These are phyloP conservation scores for Diaporthe humulicola DNA, from an alignment of 2,329 filamentous ascomycete species.

Conservation along the genomic window DNA sequence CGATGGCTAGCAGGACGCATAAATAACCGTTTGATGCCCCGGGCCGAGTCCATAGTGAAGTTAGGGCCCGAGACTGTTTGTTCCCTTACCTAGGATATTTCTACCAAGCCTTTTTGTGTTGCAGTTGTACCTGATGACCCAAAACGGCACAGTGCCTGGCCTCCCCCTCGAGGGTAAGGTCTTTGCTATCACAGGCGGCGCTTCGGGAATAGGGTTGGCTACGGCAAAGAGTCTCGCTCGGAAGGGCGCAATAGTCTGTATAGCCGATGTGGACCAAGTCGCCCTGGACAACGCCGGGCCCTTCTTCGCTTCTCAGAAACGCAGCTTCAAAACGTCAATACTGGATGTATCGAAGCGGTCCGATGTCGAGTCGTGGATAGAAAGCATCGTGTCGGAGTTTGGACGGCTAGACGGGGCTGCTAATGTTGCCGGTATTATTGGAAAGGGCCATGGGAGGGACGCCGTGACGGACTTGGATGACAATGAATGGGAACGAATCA, in stretches of 20 bases:
- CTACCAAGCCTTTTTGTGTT: background rate
- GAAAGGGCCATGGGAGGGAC: slow-evolving; percentile 56
- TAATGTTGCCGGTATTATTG: slow-evolving; percentile 66
- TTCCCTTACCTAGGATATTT: background rate
- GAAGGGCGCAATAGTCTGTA: slow-evolving; percentile 54
- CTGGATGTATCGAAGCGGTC: slow-evolving; percentile 62
- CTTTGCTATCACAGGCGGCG: slow-evolving; percentile 41
- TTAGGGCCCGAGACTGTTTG: background rate
- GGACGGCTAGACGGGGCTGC: slow-evolving; percentile 68
- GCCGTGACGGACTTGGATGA: slow-evolving; percentile 59
- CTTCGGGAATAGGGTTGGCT: slow-evolving; percentile 56
- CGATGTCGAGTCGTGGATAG: slow-evolving; percentile 66
- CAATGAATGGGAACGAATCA: slow-evolving; percentile 62
- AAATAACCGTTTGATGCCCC: background rate
- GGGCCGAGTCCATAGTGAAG: too few species aligned
- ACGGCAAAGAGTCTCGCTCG: slow-evolving; percentile 53
- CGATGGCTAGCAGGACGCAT: background rate
- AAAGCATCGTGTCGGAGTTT: slow-evolving; percentile 59
- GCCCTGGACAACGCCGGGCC: slow-evolving; percentile 48
- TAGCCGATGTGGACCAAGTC: slow-evolving; percentile 53
- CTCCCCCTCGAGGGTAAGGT: slow-evolving; percentile 38
- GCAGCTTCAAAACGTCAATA: slow-evolving; percentile 47
- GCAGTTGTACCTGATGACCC: background rate
- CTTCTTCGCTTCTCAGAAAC: slow-evolving; percentile 47
- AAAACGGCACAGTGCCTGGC: slow-evolving; percentile 7